These are phyloP conservation scores for Cruciata laevipes DNA, from an alignment of 257 asterid genomes.

Conservation along the genomic window DNA sequence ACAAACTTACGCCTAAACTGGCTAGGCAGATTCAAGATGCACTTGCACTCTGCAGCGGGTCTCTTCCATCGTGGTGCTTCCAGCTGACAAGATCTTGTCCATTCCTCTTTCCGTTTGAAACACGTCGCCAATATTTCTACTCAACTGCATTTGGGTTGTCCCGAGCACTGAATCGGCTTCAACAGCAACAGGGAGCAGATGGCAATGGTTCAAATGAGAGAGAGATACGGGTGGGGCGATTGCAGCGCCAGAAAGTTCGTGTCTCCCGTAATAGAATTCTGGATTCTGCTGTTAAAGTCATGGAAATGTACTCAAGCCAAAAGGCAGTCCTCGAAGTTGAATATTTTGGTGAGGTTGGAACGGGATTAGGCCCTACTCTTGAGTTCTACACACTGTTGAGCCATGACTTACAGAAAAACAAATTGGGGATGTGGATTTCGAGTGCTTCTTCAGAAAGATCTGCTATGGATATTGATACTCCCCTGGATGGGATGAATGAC, in stretches of 20 bases:
- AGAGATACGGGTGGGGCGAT: conserved; percentile 77
- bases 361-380: conserved; percentile 96
- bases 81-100: conserved; percentile 98
- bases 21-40: conserved; percentile 96
- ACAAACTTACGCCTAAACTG: conserved; percentile 90
- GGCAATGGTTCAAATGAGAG: conserved; percentile 84
- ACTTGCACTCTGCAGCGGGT: conserved; percentile 92
- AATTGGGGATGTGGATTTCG: conserved; percentile 87
- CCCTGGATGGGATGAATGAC: conserved; percentile 20
- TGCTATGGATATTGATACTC: conserved; percentile 51
- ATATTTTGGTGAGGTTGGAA: conserved; percentile 99
- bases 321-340: conserved; percentile 98
- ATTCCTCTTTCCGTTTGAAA: conserved; percentile 91
- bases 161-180: conserved; percentile 89
- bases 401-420: conserved; percentile 85
- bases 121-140: conserved; percentile 95
- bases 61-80: conserved; percentile 98
- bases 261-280: conserved; percentile 85
- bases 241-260: conserved; percentile 97
- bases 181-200: conserved; percentile 96
- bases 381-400: conserved; percentile 94
- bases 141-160: conserved; percentile 98
- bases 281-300: conserved; percentile 95
- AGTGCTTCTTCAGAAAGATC: conserved; percentile 31
- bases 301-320: conserved; percentile 98